Conservation (phyloP, 2,329 filamentous ascomycete genomes). For the Microsporum audouinii region DNA sequence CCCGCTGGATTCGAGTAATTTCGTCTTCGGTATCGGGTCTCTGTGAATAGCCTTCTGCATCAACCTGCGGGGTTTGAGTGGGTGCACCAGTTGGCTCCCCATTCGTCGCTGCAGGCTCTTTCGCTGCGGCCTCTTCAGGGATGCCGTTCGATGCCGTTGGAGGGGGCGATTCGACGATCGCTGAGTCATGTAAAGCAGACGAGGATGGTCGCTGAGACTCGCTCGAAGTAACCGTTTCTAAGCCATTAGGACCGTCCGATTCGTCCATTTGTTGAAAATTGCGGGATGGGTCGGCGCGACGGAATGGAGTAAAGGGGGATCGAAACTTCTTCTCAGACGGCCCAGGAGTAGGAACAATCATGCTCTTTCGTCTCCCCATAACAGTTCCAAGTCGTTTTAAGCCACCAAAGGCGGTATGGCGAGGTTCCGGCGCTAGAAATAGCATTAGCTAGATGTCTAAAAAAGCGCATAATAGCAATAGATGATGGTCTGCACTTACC, state of each 20-base stretch:
- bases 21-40: conserved; percentile 34
- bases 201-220: conserved; percentile 15
- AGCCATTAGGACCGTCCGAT: conserved; percentile 17
- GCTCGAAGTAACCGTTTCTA: conserved; percentile 16
- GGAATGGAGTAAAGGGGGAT: conserved; percentile 27
- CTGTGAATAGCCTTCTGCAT: conserved; percentile 33
- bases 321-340: conserved; percentile 32
- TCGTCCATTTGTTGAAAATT: conserved; percentile 21
- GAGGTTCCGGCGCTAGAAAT: conserved; percentile 28
- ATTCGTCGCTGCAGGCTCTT: background rate
- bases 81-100: background rate
- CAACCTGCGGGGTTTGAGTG: conserved; percentile 21
- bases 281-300: conserved; percentile 13
- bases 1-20: conserved; percentile 35
- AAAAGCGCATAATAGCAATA: background rate
- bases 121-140: background rate
- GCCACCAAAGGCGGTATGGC: conserved; percentile 32
- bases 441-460: conserved; percentile 6
- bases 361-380: conserved; percentile 37
- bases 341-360: conserved; percentile 21
- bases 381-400: conserved; percentile 38
- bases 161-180: background rate
- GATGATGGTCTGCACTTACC: conserved; percentile 13
- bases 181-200: conserved; percentile 4
- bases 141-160: background rate